phyloP scores from a whole-genome alignment of 352 stramenopile genomes.

The Pythium phragmitis region DNA sequence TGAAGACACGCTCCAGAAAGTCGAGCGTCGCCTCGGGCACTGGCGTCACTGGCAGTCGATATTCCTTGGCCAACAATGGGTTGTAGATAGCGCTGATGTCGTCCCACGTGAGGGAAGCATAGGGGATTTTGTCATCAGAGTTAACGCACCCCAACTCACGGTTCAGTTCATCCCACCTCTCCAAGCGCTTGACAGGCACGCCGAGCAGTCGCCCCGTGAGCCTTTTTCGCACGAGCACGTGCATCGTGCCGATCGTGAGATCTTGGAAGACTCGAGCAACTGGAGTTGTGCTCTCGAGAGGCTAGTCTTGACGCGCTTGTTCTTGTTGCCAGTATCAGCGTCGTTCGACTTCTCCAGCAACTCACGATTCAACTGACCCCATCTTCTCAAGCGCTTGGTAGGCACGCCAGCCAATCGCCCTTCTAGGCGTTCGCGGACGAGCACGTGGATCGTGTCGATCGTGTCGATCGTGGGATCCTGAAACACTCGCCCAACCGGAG shows the following conservation, averaged over 20 bases:
- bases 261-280: too few species aligned
- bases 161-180: neutral
- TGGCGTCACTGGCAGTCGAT: neutral
- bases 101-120: neutral
- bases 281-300: too few species aligned
- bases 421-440: neutral
- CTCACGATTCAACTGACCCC: too few species aligned
- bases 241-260: too few species aligned
- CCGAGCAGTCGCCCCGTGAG: neutral
- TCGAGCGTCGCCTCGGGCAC: neutral
- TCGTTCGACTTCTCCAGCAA: too few species aligned
- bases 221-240: too few species aligned
- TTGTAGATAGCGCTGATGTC: neutral
- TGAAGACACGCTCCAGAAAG: neutral
- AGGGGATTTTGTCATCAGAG: neutral
- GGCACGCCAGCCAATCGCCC: too few species aligned
- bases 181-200: neutral
- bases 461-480: neutral
- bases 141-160: too few species aligned
- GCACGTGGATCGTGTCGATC: neutral
- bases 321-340: too few species aligned
- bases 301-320: too few species aligned
- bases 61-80: neutral
- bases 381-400: too few species aligned
- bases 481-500: neutral